A percentile compares a stretch with the other conserved stretches of the same genome.
Conservation (phyloP, 1,284 basidiomycete species). For the Pyrrhoderma noxium region DNA sequence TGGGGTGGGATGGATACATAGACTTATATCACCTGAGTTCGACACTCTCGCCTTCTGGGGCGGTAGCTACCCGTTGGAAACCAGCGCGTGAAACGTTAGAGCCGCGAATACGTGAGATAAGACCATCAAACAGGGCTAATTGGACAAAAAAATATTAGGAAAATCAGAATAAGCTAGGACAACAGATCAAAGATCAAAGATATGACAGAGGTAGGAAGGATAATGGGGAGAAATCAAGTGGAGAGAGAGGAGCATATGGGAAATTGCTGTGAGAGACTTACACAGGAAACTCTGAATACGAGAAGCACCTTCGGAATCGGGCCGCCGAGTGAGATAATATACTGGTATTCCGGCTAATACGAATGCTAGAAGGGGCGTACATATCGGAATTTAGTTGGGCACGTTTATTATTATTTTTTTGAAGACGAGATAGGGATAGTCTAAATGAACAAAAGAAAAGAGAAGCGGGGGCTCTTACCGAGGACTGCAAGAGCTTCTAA, state of each 20-base stretch:
- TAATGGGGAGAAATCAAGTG: not conserved
- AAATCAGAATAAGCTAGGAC: not conserved
- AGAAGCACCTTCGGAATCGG: slow-evolving; percentile 33
- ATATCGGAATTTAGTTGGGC: no score
- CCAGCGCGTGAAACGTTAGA: slow-evolving; percentile 8
- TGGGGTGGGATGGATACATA: not conserved
- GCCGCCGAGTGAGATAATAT: slow-evolving; percentile 68
- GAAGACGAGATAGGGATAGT: no score
- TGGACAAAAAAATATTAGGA: not conserved
- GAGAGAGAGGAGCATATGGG: not conserved
- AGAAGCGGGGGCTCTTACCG: slow-evolving; percentile 37
- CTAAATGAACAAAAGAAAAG: not conserved
- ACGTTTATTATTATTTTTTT: no score
- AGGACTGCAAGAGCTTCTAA: slow-evolving; percentile 81
- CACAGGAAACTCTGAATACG: slow-evolving; percentile 40
- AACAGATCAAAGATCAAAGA: not conserved
- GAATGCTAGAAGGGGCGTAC: slow-evolving; percentile 39
- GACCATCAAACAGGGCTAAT: slow-evolving; percentile 9
- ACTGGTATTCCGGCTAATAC: slow-evolving; percentile 73
- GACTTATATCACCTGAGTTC: not conserved
- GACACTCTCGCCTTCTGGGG: slow-evolving; percentile 9
- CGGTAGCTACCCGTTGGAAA: slow-evolving; percentile 14
- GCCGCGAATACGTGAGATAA: slow-evolving; percentile 7
- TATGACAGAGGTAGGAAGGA: not conserved
- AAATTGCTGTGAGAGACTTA: slow-evolving; percentile 35